phyloP scores from a whole-genome alignment of 2,329 filamentous ascomycete genomes.

The Colletotrichum lupini region DNA sequence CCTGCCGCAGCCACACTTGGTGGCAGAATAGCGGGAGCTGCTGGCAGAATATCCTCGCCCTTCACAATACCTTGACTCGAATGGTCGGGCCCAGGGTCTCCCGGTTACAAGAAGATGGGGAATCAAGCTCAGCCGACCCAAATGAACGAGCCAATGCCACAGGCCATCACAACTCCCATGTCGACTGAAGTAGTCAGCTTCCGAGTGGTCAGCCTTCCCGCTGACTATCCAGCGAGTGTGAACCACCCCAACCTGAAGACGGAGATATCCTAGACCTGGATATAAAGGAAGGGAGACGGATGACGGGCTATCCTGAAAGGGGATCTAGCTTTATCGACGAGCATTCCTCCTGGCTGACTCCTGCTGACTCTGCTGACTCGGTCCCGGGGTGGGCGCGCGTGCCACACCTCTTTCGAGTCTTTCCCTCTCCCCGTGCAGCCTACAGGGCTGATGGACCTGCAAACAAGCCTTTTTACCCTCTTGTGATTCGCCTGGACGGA shows the following conservation, averaged over 20 bases:
- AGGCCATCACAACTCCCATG: neutral
- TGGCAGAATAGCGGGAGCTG: too few species aligned
- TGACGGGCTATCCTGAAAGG: neutral
- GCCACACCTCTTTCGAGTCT: neutral
- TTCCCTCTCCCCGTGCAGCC: neutral
- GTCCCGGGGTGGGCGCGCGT: neutral
- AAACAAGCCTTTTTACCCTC: slow-evolving; percentile 4
- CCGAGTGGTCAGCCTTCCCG: neutral
- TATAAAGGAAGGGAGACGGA: neutral
- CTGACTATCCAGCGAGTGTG: neutral
- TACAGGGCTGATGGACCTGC: slow-evolving; percentile 11
- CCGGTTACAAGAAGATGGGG: neutral
- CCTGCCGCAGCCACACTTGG: too few species aligned
- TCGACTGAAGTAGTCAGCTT: neutral
- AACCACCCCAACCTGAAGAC: neutral
- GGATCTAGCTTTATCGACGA: neutral
- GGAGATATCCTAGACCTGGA: neutral
- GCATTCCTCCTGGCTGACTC: slow-evolving; percentile 1
- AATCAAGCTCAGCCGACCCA: neutral
- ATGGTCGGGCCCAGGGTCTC: neutral
- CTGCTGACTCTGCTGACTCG: neutral
- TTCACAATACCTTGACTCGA: neutral
- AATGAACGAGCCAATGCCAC: neutral
- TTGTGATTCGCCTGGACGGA: neutral
- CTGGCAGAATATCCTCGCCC: too few species aligned